Percentiles rank a stretch among this genome's conserved stretches.
phyloP scores from a whole-genome alignment of 352 stramenopile genomes.

The Phytophthora brassicae region DNA sequence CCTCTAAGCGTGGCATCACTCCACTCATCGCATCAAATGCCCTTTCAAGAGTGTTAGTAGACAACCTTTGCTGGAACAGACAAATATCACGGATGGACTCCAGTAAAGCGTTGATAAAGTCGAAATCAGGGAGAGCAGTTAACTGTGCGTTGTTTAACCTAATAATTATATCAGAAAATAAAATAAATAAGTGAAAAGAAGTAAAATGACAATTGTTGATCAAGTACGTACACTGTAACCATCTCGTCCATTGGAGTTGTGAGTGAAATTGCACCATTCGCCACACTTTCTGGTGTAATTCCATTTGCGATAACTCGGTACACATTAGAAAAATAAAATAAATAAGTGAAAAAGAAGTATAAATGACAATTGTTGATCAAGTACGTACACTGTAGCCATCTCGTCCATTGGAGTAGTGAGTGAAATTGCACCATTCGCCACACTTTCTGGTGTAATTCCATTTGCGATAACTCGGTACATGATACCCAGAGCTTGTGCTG shows the following conservation, averaged over 20 bases:
- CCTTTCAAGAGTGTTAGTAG: conserved; percentile 28
- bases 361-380: too few species aligned
- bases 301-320: conserved; percentile 35
- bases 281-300: conserved; percentile 12
- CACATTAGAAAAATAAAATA: too few species aligned
- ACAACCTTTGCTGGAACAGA: conserved; percentile 39
- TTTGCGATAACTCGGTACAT: conserved; percentile 38
- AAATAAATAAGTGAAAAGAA: too few species aligned
- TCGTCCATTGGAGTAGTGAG: conserved; percentile 29
- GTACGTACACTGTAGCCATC: conserved; percentile 38
- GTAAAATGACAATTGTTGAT: too few species aligned
- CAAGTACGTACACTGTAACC: conserved; percentile 37
- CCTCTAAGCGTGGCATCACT: conserved; percentile 66
- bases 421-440: conserved; percentile 24
- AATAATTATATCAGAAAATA: not conserved
- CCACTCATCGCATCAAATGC: conserved; percentile 40
- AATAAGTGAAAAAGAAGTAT: too few species aligned
- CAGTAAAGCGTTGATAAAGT: conserved; percentile 50
- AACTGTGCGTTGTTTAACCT: conserved; percentile 50
- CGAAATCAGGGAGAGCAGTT: conserved; percentile 45
- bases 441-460: conserved; percentile 11
- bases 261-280: conserved; percentile 22
- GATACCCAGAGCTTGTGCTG: conserved; percentile 39
- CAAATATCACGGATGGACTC: conserved; percentile 63
- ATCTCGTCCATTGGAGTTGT: conserved; percentile 33